Conservation (phyloP, 768 basidiomycete species). For the Cystofilobasidium bisporidii region DNA sequence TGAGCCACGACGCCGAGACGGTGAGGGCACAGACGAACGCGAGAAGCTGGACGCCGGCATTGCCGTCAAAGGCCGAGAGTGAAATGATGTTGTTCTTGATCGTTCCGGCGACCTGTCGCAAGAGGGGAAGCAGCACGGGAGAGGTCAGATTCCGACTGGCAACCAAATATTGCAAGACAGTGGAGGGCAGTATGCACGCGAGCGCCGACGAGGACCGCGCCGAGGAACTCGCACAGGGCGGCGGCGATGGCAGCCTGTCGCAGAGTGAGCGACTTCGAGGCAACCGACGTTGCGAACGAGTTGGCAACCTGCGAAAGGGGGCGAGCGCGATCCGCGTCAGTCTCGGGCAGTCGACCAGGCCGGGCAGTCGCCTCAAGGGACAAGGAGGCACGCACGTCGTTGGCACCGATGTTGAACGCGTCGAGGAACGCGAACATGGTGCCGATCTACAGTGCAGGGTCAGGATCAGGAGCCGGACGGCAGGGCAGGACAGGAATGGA, state of each 20-base stretch:
- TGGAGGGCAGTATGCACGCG: slow-evolving; percentile 26
- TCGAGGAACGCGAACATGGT: slow-evolving; percentile 40
- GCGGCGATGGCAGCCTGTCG: slow-evolving; percentile 41
- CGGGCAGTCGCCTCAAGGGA: no score
- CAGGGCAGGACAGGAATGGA: neutral
- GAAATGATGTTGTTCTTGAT: slow-evolving; percentile 46
- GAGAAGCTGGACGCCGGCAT: slow-evolving; percentile 39
- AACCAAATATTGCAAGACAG: no score
- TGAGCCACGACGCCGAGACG: slow-evolving; percentile 35
- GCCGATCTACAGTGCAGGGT: slow-evolving; percentile 29
- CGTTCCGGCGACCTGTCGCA: slow-evolving; percentile 34
- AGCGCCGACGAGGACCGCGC: slow-evolving; percentile 43
- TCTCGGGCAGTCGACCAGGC: no score
- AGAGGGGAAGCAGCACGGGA: no score
- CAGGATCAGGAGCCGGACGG: neutral
- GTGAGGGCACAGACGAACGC: slow-evolving; percentile 7
- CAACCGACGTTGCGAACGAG: slow-evolving; percentile 42
- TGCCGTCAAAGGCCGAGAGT: slow-evolving; percentile 38
- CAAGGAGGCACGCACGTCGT: no score
- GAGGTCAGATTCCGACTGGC: neutral
- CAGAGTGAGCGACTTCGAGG: slow-evolving; percentile 41
- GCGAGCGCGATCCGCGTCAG: no score
- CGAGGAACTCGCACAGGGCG: slow-evolving; percentile 41
- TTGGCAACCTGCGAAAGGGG: no score
- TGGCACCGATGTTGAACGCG: slow-evolving; percentile 36